Evolutionary conservation across 768 basidiomycete species (phyloP), one percentile per base, ranked within the genome.

Genomic region (Podaxis sp.): DNA sequence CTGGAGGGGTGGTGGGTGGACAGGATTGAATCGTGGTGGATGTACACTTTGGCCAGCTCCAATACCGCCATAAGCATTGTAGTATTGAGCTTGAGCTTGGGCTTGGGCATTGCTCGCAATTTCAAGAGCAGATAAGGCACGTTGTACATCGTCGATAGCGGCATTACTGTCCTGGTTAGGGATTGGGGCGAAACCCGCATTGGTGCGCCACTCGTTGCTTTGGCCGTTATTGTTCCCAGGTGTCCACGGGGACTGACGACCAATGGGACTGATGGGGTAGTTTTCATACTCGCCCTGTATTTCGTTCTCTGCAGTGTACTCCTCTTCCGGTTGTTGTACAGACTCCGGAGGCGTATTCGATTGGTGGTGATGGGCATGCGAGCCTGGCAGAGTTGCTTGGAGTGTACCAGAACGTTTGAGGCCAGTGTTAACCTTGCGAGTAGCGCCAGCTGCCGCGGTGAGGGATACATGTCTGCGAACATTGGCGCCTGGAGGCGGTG

Each of bases 401-500:
- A 93, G 75, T 11, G 91, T 93, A 24, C 90, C 92, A 26, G 90
- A 85, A 63, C 92, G 88, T 71, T 86, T 90, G 63, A 93, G 82
- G 44, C 83, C 82, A 15, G 54, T 56, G 33, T 78, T 68, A 12
- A 78, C 74, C 69, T 86, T 83, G 52, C 85, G 82, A 30, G 80
- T 79, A 53, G 79, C 78, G 49, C 78, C 78, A n/a, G 79, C 81
- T 49, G 78, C 82, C 17, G 86, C 82, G 26, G 88, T 94, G 54
- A 94, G 82, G 60, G 89, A 91, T 62, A 89, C 88, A 72, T 93
- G 90, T 62, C 93, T 82, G 44, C 93, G 87, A 28, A 95, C 90
- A 53, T 83, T 83, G 0, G 88, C 84, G 50, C 76, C 83, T 11
- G 90, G 86, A 58, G 91, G 90, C 10, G 89, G 89, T 2, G 88